A percentile compares a stretch with the other conserved stretches of the same genome.
Conservation (phyloP, 2,329 filamentous ascomycete species). For the Sarocladium strictum region DNA sequence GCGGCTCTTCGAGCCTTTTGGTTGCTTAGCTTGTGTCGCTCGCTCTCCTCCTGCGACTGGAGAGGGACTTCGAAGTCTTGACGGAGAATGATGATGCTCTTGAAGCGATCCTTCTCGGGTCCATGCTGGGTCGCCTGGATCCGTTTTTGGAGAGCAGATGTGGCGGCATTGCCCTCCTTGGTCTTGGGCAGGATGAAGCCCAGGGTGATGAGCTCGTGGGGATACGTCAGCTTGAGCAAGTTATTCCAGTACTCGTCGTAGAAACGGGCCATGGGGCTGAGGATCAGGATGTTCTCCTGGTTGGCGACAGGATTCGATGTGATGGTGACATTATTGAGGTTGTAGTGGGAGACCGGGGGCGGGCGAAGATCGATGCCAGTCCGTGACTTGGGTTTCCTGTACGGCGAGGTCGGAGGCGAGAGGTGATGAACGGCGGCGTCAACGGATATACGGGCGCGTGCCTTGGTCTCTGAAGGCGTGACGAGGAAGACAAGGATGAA, state of each 20-base stretch:
- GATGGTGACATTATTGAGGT: conserved; percentile 91
- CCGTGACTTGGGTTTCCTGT: conserved; percentile 32
- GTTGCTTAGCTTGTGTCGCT: conserved; percentile 86
- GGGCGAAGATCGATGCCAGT: conserved; percentile 37
- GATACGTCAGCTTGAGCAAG: conserved; percentile 74
- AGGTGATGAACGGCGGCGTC: conserved; percentile 38
- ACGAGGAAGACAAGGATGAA: conserved; percentile 63
- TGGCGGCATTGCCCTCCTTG: conserved; percentile 84
- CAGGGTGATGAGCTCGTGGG: conserved; percentile 88
- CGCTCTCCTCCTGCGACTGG: conserved; percentile 73
- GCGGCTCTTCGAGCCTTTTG: conserved; percentile 81
- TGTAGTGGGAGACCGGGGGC: conserved; percentile 85
- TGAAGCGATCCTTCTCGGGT: conserved; percentile 75
- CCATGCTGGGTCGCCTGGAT: conserved; percentile 78
- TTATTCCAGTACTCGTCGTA: conserved; percentile 97
- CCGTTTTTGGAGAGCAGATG: conserved; percentile 73
- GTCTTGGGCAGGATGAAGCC: conserved; percentile 96
- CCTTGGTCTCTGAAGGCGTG: conserved; percentile 43
- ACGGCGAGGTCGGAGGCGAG: conserved; percentile 36
- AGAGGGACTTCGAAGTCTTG: conserved; percentile 90
- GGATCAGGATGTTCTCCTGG: conserved; percentile 78
- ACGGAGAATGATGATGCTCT: conserved; percentile 86
- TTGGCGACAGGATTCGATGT: conserved; percentile 70
- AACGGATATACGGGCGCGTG: conserved; percentile 38
- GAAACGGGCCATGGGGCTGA: conserved; percentile 90